Evolutionary conservation across 2,329 filamentous ascomycete genomes (phyloP).

Genomic region (Fusarium euwallaceae): DNA sequence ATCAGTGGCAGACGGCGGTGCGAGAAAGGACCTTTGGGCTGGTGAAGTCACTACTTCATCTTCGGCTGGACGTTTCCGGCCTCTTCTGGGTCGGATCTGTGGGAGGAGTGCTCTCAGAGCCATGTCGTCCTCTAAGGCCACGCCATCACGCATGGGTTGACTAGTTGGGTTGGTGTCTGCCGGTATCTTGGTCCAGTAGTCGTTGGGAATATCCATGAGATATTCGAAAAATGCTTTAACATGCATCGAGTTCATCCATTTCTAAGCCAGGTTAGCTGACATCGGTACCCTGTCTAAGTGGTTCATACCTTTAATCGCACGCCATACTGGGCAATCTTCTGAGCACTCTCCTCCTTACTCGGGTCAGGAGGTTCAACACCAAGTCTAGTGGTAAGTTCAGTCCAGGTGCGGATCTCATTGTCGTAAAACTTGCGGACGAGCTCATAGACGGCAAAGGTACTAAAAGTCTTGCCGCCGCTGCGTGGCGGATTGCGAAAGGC

Average conservation of each 20-base stretch:
- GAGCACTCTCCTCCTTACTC: conserved; percentile 87
- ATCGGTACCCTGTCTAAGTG: conserved; percentile 4
- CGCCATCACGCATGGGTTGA: conserved; percentile 80
- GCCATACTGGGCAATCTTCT: conserved; percentile 95
- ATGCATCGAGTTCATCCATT: conserved; percentile 98
- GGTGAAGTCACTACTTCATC: conserved; percentile 64
- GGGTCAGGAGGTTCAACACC: conserved; percentile 88
- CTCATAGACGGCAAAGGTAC: conserved; percentile 80
- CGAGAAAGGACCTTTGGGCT: conserved; percentile 73
- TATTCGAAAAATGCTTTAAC: conserved; percentile 96
- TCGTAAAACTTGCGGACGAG: conserved; percentile 82
- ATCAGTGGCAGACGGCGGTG: conserved; percentile 63
- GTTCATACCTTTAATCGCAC: conserved; percentile 83
- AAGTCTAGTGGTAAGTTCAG: conserved; percentile 85
- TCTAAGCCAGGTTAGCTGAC: conserved; percentile 59
- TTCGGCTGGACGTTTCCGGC: conserved; percentile 74
- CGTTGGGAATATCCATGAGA: conserved; percentile 80
- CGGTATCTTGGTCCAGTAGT: conserved; percentile 85
- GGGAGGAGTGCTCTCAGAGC: conserved; percentile 87
- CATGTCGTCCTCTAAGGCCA: conserved; percentile 88
- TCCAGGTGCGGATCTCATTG: conserved; percentile 94
- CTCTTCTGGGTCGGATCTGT: conserved; percentile 75
- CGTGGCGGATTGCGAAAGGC: conserved; percentile 85
- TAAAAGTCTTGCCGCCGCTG: conserved; percentile 89
- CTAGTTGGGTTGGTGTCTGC: conserved; percentile 71